A percentile compares a stretch with the other conserved stretches of the same genome.
phyloP scores from a whole-genome alignment of 371 early-diverging fungal genomes.

The Funneliformis caledonium region DNA sequence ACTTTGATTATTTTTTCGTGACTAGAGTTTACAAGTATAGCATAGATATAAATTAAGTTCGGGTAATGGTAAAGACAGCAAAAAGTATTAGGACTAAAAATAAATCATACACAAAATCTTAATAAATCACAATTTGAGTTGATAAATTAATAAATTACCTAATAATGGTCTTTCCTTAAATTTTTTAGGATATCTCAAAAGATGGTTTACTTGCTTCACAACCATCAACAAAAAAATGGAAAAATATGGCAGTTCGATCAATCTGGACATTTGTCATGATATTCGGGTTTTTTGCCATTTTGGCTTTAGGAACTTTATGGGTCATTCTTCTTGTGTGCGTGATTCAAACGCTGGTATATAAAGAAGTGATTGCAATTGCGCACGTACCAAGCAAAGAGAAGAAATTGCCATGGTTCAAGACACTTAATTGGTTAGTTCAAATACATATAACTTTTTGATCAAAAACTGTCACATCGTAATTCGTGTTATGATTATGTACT shows the following conservation, averaged over 20 bases:
- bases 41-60: background rate
- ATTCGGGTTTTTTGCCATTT: slow-evolving; percentile 74
- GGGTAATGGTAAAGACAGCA: too few species aligned
- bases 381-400: slow-evolving; percentile 82
- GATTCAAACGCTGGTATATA: slow-evolving; percentile 81
- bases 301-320: slow-evolving; percentile 80
- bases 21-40: background rate
- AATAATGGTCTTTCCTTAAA: too few species aligned
- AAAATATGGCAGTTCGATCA: slow-evolving; percentile 80
- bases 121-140: too few species aligned
- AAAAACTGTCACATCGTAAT: background rate
- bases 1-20: background rate
- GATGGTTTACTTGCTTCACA: slow-evolving; percentile 53
- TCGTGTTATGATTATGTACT: background rate
- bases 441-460: background rate
- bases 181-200: background rate
- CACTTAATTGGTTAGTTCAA: slow-evolving; percentile 80
- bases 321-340: slow-evolving; percentile 83
- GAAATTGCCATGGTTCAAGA: slow-evolving; percentile 89
- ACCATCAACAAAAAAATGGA: slow-evolving; percentile 68
- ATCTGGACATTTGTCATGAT: slow-evolving; percentile 91
- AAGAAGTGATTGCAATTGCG: slow-evolving; percentile 91
- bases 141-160: too few species aligned
- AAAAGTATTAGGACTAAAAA: too few species aligned
- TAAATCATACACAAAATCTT: too few species aligned